Percentiles rank a stretch among this genome's conserved stretches.
Evolutionary conservation across 2,329 filamentous ascomycete genomes (phyloP).

Genomic region (Gnomoniopsis smithogilvyi): DNA sequence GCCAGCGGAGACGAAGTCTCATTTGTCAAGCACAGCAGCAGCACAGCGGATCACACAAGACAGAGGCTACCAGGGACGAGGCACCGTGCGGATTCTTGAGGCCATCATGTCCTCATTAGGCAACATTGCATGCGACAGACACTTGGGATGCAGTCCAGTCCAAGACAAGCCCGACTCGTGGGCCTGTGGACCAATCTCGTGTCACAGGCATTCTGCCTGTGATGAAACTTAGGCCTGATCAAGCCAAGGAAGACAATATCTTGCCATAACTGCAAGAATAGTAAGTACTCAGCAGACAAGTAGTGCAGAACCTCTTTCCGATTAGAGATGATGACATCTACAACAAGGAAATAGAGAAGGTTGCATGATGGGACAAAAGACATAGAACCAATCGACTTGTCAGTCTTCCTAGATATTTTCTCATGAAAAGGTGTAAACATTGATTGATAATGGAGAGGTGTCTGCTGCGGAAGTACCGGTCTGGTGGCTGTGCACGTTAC

Average conservation of each 20-base stretch:
- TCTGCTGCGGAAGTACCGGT: no score
- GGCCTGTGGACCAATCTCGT: background rate
- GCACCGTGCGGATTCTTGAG: background rate
- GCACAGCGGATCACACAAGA: background rate
- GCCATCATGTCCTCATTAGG: background rate
- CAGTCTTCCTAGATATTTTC: no score
- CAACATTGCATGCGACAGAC: background rate
- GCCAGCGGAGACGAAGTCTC: background rate
- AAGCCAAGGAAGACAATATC: background rate
- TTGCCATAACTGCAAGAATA: background rate
- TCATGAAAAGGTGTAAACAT: no score
- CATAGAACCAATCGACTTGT: no score
- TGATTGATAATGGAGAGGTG: no score
- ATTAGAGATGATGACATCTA: no score
- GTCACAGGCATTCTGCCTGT: background rate
- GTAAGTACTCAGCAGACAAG: no score
- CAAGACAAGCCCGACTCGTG: background rate
- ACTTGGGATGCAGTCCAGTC: background rate
- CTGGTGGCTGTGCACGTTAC: no score
- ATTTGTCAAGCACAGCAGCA: background rate
- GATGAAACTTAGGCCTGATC: background rate
- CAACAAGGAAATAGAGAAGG: no score
- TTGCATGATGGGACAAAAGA: no score
- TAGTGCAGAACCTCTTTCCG: no score
- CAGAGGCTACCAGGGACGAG: background rate